Evolutionary conservation across 345 rosid genomes (phyloP), one percentile per base, ranked within the genome.

Genomic region (Eucalyptus grandis): DNA sequence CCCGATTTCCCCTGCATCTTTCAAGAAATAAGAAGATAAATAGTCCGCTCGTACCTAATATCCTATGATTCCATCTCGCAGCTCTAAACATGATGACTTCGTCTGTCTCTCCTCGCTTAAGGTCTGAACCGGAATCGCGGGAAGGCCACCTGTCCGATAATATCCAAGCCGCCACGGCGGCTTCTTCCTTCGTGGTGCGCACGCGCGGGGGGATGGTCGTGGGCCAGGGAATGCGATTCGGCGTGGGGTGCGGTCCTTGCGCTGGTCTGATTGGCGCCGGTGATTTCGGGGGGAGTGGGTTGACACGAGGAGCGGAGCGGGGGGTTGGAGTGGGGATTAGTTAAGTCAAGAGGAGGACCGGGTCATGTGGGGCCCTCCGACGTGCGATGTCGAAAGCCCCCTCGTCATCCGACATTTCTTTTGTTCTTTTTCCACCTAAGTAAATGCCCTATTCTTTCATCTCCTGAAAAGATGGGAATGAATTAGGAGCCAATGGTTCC

Each of bases 81-180:
- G 22, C n/a, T 58, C 14, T 26, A 24, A 58, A 0, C 65, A 26
- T 26, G 67, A 60, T 27, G 7, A 14, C 37, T 11, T 11, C 31
- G n/a, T 60, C 67, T 5, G 30, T 60, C 31, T 40, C 40, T 40
- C 40, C 40, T 27, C 8, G 67, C 67, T 60, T 27, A 11, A 60
- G 67, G n/a, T 26, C 0, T 11, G n/a, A 12, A 60, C 30, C 31
- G 15, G 67, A 5, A 60, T 26, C 31, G n/a, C n/a, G 14, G 15
- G 11, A 27, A 27, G 4, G 67, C 31, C 67, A 27, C 31, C 67
- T 24, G 62, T 21, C 0, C 0, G n/a, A 58, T 26, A 26, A 58
- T 4, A 0, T 24, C 65, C 67, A 11, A 2, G 67, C 67, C 14
- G n/a, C 67, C 31, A 12, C 31, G 13, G 30, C 0, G 72, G 0